These are phyloP conservation scores for Aureobasidium uvarum DNA, from an alignment of 2,329 filamentous ascomycete genomes.

Conservation along the genomic window DNA sequence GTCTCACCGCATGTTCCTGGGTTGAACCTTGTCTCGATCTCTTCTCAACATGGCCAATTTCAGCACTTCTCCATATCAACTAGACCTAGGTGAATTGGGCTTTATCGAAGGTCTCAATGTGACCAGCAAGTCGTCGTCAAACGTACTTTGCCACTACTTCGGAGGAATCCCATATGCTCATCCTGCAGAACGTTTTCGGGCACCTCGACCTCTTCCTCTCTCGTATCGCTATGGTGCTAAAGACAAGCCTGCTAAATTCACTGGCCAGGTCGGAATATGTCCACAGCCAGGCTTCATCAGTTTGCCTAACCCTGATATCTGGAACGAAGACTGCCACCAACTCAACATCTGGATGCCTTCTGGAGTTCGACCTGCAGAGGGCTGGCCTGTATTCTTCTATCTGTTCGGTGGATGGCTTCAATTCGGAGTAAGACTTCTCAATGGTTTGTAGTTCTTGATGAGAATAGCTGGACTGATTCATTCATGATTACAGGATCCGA, in stretches of 20 bases:
- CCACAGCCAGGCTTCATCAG: slow-evolving; percentile 48
- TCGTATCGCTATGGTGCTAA: slow-evolving; percentile 54
- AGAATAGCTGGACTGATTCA: background rate
- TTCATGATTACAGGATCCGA: slow-evolving; percentile 39
- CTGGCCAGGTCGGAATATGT: slow-evolving; percentile 46
- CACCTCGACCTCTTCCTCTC: slow-evolving; percentile 48
- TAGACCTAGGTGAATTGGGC: slow-evolving; percentile 47
- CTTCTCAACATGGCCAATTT: slow-evolving; percentile 23
- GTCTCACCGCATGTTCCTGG: background rate
- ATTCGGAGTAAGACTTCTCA: slow-evolving; percentile 42
- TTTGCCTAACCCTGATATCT: slow-evolving; percentile 32
- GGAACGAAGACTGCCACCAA: slow-evolving; percentile 57
- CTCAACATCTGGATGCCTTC: slow-evolving; percentile 56
- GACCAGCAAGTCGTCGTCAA: slow-evolving; percentile 33
- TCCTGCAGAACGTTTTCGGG: slow-evolving; percentile 52
- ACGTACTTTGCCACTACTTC: slow-evolving; percentile 50
- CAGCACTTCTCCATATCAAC: slow-evolving; percentile 34
- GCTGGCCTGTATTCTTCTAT: slow-evolving; percentile 60
- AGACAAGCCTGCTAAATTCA: slow-evolving; percentile 49
- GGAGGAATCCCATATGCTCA: slow-evolving; percentile 57
- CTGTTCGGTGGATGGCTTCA: slow-evolving; percentile 60
- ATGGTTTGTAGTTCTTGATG: no score
- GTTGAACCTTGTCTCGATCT: background rate
- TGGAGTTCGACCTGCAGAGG: slow-evolving; percentile 45
- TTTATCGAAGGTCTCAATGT: slow-evolving; percentile 52